These are phyloP conservation scores for Calocera cornea DNA, from an alignment of 768 basidiomycete species.

Conservation along the genomic window DNA sequence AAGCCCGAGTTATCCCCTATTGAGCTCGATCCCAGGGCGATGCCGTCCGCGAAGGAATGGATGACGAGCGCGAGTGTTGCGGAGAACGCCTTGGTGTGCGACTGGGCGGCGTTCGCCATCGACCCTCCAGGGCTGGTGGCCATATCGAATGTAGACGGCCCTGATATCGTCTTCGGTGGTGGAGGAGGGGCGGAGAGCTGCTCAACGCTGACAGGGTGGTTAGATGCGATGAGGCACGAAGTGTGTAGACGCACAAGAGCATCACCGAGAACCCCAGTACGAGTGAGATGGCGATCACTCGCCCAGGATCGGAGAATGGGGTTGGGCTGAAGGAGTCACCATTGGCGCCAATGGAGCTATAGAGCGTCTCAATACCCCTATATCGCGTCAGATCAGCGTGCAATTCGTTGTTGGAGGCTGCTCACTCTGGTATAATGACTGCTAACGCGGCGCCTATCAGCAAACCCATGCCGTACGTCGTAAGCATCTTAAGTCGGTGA, in stretches of 20 bases:
- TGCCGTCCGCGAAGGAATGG: slow-evolving; percentile 83
- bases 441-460: slow-evolving; percentile 81
- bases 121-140: neutral
- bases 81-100: slow-evolving; percentile 36
- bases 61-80: slow-evolving; percentile 75
- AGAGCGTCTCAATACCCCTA: slow-evolving; percentile 60
- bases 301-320: slow-evolving; percentile 28
- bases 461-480: slow-evolving; percentile 63
- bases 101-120: neutral
- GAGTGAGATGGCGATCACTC: slow-evolving; percentile 47
- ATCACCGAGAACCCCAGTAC: slow-evolving; percentile 42
- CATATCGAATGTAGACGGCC: neutral
- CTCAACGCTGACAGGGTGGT: slow-evolving; percentile 9
- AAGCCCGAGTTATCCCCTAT: slow-evolving; percentile 32
- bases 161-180: neutral
- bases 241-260: slow-evolving; percentile 27
- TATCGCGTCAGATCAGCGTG: neutral
- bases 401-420: slow-evolving; percentile 15
- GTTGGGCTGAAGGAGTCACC: slow-evolving; percentile 10
- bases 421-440: slow-evolving; percentile 87
- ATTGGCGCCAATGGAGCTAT: slow-evolving; percentile 23
- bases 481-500: slow-evolving; percentile 35
- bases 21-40: slow-evolving; percentile 66
- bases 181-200: neutral
- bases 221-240: slow-evolving; percentile 4